phyloP scores from a whole-genome alignment of 805 yeast species.

The Metschnikowia baotianmanensis region DNA sequence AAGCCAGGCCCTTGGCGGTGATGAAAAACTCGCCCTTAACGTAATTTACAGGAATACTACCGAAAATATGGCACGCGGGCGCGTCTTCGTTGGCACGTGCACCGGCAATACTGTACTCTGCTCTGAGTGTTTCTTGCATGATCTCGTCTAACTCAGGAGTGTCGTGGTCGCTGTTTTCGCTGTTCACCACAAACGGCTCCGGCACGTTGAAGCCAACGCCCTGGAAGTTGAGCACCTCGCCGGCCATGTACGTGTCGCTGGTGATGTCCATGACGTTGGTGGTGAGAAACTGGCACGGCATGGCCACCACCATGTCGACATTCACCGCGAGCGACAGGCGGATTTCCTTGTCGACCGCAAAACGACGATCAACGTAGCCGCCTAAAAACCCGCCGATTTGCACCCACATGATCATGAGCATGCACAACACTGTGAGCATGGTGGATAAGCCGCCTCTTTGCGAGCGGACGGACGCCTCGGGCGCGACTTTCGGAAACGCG shows the following conservation, averaged over 20 bases:
- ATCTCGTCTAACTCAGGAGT: constrained; percentile 65
- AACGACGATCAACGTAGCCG: constrained; percentile 76
- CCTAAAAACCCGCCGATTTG: constrained; percentile 84
- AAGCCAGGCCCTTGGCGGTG: constrained; percentile 72
- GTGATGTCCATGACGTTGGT: constrained; percentile 78
- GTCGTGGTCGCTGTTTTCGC: constrained; percentile 46
- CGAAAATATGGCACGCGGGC: constrained; percentile 85
- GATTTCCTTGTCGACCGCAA: constrained; percentile 64
- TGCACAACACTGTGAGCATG: constrained; percentile 55
- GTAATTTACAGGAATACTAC: constrained; percentile 78
- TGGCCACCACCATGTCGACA: constrained; percentile 73
- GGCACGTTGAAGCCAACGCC: constrained; percentile 62
- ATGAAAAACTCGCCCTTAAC: constrained; percentile 85
- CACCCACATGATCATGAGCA: constrained; percentile 73
- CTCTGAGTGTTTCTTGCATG: constrained; percentile 61
- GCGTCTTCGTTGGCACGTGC: constrained; percentile 47
- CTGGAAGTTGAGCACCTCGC: constrained; percentile 69
- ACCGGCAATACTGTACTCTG: constrained; percentile 54
- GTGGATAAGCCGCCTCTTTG: constrained; percentile 77
- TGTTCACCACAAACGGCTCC: constrained; percentile 42
- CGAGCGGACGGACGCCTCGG: constrained; percentile 66
- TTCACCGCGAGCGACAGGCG: constrained; percentile 63
- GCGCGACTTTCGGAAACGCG: constrained; percentile 46
- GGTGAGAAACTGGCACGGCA: constrained; percentile 77
- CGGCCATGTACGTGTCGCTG: constrained; percentile 73